Evolutionary conservation across 495 filamentous ascomycete genomes (phyloP).

Genomic region (Penicillium longicatenatum): DNA sequence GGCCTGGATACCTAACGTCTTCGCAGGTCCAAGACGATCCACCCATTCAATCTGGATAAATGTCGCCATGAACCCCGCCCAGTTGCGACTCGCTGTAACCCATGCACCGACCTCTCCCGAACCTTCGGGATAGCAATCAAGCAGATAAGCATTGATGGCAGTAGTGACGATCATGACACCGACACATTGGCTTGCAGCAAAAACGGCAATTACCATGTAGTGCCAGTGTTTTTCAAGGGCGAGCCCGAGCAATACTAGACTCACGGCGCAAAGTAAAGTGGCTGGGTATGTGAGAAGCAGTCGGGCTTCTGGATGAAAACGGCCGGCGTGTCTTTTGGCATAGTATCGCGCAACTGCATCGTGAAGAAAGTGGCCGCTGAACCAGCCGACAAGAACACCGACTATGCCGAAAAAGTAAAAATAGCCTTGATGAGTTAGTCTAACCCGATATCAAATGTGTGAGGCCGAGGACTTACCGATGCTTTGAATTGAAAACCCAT

Average conservation of each 20-base stretch:
- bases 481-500: conserved; percentile 7
- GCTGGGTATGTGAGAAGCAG: conserved; percentile 14
- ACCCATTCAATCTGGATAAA: conserved; percentile 16
- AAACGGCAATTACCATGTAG: conserved; percentile 15
- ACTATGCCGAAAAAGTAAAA: conserved; percentile 17
- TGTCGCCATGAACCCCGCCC: conserved; percentile 14
- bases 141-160: conserved; percentile 14
- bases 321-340: conserved; percentile 11
- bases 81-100: conserved; percentile 15
- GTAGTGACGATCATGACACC: conserved; percentile 17
- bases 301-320: conserved; percentile 12
- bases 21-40: conserved; percentile 9
- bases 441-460: neutral
- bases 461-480: conserved; percentile 1
- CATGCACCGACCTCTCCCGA: conserved; percentile 17
- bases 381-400: conserved; percentile 10
- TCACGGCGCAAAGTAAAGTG: conserved; percentile 4
- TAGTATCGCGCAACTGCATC: conserved; percentile 14
- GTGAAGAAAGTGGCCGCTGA: conserved; percentile 13
- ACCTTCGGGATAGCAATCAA: conserved; percentile 15
- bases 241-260: conserved; percentile 8
- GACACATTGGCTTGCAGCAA: conserved; percentile 8
- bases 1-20: conserved; percentile 16
- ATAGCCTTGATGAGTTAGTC: conserved; percentile 3
- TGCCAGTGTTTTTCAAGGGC: conserved; percentile 13